Evolutionary conservation across 345 rosid genomes (phyloP), one percentile per base, ranked within the genome.

Genomic region (Euphorbia tirucalli): DNA sequence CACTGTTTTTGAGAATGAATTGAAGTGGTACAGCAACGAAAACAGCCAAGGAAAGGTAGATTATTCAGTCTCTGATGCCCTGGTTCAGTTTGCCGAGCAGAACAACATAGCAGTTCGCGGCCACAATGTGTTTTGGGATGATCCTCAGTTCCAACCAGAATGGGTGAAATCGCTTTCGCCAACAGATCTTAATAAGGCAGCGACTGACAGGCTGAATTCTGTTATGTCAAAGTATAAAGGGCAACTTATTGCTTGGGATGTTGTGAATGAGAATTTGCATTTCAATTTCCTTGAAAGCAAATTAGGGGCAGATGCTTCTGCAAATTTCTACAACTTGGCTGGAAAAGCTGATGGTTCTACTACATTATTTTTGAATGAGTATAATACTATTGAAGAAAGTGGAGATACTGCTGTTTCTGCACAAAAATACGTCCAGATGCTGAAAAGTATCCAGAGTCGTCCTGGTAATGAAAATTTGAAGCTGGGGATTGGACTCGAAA

Each of bases 1-100:
- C 44, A 79, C 98, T 2, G 55, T 85, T 5, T 93, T 93, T 1
- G 93, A 73, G 61, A 55, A 91, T 49, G 98, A 86, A 81, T 80
- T 93, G 93, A 93, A 93, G 65, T 93, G 98, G 98, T 87, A 88
- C 72, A 78, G 78, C 80, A 91, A 73, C 0, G 97, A 93, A 75
- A 13, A 3, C 0, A 13, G 71, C 9, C 81, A 62, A 1, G 93
- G 91, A 56, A 60, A 25, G 0, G 87, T 85, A 77, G 86, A 87
- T 78, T 93, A 89, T 68, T 77, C 92, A 0, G 56, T 59, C 1
- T 37, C 96, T 0, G 96, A 93, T 37, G 82, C 91, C 8, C 76
- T 93, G 88, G 55, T 93, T 0, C n/a, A 54, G 0, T 88, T 91
- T 32, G 85, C 89, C 35, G 66, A 79, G 66, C 37, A 69, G 10